Conservation (phyloP, 306 rosid species). For the Inga laurina region DNA sequence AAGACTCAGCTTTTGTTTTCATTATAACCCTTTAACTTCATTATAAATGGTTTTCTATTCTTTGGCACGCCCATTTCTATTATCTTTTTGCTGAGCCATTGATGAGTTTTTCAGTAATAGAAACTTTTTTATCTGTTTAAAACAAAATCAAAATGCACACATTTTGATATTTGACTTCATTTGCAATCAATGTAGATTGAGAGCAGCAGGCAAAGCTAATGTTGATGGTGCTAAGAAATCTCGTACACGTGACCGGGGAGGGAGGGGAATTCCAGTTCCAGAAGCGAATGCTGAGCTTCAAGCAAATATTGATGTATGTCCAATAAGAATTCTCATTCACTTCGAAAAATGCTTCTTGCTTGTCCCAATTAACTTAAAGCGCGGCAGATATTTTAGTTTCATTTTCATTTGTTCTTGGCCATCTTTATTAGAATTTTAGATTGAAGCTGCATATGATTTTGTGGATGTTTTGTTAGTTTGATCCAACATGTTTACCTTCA, state of each 20-base stretch:
- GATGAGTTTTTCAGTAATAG: background rate
- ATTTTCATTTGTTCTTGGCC: background rate
- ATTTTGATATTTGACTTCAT: slow-evolving; percentile 32
- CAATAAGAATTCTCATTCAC: slow-evolving; percentile 28
- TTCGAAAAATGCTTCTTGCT: background rate
- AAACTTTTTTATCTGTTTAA: too few relatives aligned
- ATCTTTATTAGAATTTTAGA: background rate
- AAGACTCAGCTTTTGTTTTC: background rate
- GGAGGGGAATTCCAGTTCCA: slow-evolving; percentile 81
- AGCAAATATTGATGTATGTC: slow-evolving; percentile 86
- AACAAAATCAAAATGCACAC: background rate
- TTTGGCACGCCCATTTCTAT: background rate
- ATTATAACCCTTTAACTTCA: background rate
- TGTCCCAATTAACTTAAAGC: background rate
- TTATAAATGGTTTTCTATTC: background rate
- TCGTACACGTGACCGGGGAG: slow-evolving; percentile 76
- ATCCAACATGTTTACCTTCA: background rate
- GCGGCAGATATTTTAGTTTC: background rate
- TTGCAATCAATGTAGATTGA: slow-evolving; percentile 63
- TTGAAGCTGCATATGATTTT: background rate
- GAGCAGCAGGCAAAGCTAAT: slow-evolving; percentile 84
- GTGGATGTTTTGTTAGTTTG: background rate
- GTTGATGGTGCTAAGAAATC: slow-evolving; percentile 82
- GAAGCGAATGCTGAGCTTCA: slow-evolving; percentile 98
- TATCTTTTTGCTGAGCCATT: background rate